Evolutionary conservation across 768 basidiomycete genomes (phyloP).

Genomic region (Collybiopsis luxurians): DNA sequence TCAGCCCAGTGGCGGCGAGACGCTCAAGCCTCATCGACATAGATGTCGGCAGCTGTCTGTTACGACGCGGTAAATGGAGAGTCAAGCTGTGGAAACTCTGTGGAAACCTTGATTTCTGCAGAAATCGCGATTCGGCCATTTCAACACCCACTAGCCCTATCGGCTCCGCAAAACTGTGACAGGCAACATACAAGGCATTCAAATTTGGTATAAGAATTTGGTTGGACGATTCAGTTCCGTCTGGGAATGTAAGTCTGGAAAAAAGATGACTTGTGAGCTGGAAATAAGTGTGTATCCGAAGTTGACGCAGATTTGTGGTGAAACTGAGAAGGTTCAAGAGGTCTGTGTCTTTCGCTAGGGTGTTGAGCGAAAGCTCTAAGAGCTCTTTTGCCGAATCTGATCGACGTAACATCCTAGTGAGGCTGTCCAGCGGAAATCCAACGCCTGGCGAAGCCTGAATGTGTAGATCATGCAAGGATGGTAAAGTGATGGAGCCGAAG

Average conservation of each 20-base stretch:
- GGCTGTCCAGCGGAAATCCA: neutral
- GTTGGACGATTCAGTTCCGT: neutral
- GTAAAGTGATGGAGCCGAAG: neutral
- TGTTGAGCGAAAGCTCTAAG: neutral
- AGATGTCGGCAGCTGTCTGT: neutral
- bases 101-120: neutral
- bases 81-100: neutral
- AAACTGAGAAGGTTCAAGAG: neutral
- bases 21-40: neutral
- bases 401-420: neutral
- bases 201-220: neutral
- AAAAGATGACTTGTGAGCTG: neutral
- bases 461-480: neutral
- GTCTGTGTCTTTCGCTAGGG: neutral
- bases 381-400: neutral
- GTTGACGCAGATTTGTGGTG: neutral
- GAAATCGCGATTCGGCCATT: neutral
- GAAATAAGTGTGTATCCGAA: neutral
- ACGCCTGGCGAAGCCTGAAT: neutral
- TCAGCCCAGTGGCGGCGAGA: neutral
- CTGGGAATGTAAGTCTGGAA: neutral
- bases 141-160: neutral
- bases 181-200: neutral
- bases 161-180: neutral
- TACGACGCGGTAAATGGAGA: neutral